Conservation (phyloP, 345 rosid species). For the Limnanthes douglasii region DNA sequence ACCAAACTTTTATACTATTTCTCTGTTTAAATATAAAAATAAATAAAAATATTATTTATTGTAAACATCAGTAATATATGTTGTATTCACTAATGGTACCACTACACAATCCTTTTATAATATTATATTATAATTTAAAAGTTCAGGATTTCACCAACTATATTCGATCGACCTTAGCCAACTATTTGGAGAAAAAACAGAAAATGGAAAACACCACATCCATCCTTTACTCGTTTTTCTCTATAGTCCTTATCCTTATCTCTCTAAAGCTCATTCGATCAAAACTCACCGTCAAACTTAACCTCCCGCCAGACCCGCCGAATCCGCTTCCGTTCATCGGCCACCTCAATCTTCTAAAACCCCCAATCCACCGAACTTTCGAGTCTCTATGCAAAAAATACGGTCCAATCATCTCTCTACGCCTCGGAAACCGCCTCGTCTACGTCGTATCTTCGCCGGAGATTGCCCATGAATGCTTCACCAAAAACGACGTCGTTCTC, state of each 20-base stretch:
- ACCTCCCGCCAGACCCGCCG: conserved; percentile 28
- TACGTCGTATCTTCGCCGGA: conserved; percentile 31
- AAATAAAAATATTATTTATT: too few relatives aligned
- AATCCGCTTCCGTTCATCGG: conserved; percentile 33
- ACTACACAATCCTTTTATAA: too few relatives aligned
- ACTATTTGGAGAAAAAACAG: not conserved
- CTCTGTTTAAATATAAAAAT: too few relatives aligned
- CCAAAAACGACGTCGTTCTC: conserved; percentile 29
- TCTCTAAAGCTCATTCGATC: conserved; percentile 10
- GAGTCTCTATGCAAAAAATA: conserved; percentile 10
- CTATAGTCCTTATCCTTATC: conserved; percentile 8
- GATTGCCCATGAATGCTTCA: conserved; percentile 29
- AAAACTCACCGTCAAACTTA: conserved; percentile 3
- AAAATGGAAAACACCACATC: not conserved
- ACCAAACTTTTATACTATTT: too few relatives aligned
- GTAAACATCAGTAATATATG: too few relatives aligned
- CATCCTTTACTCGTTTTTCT: conserved; percentile 10
- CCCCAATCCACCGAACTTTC: conserved; percentile 19
- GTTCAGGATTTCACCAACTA: too few relatives aligned
- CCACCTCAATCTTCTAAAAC: conserved; percentile 26
- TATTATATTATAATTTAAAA: too few relatives aligned
- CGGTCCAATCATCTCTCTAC: conserved; percentile 28
- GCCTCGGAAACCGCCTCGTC: conserved; percentile 16
- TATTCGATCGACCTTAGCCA: not conserved
- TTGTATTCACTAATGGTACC: too few relatives aligned